Base-by-base conservation (phyloP, 2,329 filamentous ascomycete genomes). In the Fusarium tjaetaba region DNA sequence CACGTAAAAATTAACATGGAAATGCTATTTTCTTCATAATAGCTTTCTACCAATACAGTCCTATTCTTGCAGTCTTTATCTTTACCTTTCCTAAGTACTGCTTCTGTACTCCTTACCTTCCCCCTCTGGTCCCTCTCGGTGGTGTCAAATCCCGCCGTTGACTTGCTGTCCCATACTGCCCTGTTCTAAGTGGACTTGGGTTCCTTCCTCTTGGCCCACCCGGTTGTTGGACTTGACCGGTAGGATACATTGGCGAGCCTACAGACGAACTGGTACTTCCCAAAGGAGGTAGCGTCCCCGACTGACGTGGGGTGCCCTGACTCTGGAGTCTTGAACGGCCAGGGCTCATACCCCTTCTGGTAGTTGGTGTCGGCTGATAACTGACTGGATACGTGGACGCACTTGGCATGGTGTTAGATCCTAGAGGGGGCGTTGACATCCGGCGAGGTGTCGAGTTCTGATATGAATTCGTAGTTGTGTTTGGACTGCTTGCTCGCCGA, bases 301-400 rank as follows among this genome's bases (percentile, higher is more conserved):
- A 7, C 6, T 32, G 46, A 16, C 14, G 10, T 13, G 15, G 28
- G 6, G 28, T 32, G 13, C 15, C 14, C 9, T n/a, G 15, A 2
- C 11, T 9, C 4, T 49, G 28, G 20, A 38, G 36, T 9, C 36
- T 20, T 38, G 36, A 22, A 28, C 45, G 26, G 9, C 13, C 8
- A 5, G 26, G 45, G 13, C 26, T 46, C 18, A 46, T 13, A 10
- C 13, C 46, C 20, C 30, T 22, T 18, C 22, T 32, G 11, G 22
- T 13, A 4, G 28, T n/a, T 13, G 46, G 5, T 32, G 15, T 9
- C 4, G 15, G 28, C 8, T 24, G 48, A 24, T 34, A 13, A 15
- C 5, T 24, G n/a, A 3, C 6, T 2, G 30, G n/a, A 26, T 9
- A 15, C 5, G 3, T 20, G 2, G 48, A 14, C 2, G 11, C 4